Evolutionary conservation across 1,284 basidiomycete species (phyloP).

Genomic region (Ustilago vetiveriae): DNA sequence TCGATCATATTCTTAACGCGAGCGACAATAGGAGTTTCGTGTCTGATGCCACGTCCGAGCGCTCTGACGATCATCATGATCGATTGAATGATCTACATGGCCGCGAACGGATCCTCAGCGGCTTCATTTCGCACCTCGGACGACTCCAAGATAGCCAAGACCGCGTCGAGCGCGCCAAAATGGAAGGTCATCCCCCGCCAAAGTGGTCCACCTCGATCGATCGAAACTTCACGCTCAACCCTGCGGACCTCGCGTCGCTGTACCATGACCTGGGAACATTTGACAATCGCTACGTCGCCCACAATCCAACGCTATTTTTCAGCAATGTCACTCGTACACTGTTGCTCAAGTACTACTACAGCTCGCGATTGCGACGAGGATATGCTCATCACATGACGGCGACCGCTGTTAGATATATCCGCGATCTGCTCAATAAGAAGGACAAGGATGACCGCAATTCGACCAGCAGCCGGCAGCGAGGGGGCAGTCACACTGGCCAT

Average conservation of each 20-base stretch:
- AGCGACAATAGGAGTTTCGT: constrained; percentile 10
- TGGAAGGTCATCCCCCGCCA: constrained; percentile 17
- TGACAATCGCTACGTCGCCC: constrained; percentile 89
- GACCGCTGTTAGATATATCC: constrained; percentile 68
- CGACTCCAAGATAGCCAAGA: constrained; percentile 30
- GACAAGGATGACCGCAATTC: constrained; percentile 18
- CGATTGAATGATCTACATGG: constrained; percentile 44
- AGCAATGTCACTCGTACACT: constrained; percentile 83
- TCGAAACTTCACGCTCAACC: constrained; percentile 18
- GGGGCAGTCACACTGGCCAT: not conserved
- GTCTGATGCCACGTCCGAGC: constrained; percentile 11
- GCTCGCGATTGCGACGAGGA: constrained; percentile 77
- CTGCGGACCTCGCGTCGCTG: constrained; percentile 65
- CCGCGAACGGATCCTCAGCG: constrained; percentile 71
- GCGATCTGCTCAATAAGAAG: constrained; percentile 51
- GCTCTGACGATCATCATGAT: constrained; percentile 17
- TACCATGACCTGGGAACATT: constrained; percentile 82
- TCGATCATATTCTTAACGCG: constrained; percentile 56
- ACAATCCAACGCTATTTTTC: constrained; percentile 84
- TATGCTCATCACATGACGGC: constrained; percentile 89
- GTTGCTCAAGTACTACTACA: constrained; percentile 88
- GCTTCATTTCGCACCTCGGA: constrained; percentile 73
- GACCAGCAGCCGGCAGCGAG: not conserved
- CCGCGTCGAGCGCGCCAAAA: constrained; percentile 33
- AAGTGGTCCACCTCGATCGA: constrained; percentile 19